Percentiles rank a stretch among this genome's conserved stretches.
Evolutionary conservation across 306 rosid genomes (phyloP).

Genomic region (Abrus pulchellus): DNA sequence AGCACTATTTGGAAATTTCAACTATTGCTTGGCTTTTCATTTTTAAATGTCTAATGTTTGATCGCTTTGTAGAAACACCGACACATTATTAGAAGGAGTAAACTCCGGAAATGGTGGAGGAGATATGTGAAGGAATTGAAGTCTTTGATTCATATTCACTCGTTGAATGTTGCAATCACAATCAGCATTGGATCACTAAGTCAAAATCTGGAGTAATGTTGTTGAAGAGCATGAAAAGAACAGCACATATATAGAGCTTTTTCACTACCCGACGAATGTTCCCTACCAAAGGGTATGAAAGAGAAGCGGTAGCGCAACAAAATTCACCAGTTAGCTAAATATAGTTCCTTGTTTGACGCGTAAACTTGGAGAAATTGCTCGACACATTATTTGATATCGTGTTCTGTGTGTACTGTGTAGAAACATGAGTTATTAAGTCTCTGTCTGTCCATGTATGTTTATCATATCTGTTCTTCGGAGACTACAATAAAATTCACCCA

Average conservation of each 20-base stretch:
- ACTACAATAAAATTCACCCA: neutral
- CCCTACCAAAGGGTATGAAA: constrained; percentile 36
- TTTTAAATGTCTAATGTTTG: neutral
- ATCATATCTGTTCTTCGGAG: neutral
- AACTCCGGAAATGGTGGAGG: constrained; percentile 23
- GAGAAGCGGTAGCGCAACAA: constrained; percentile 21
- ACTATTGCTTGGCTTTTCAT: neutral
- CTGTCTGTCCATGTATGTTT: constrained; percentile 18
- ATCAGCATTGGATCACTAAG: constrained; percentile 13
- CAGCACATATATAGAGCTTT: neutral
- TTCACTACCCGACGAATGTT: constrained; percentile 17
- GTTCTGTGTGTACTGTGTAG: constrained; percentile 18
- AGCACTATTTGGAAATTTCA: neutral
- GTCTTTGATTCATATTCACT: neutral
- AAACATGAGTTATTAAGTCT: constrained; percentile 26
- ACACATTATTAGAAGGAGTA: constrained; percentile 17
- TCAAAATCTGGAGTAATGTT: constrained; percentile 23
- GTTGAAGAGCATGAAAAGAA: constrained; percentile 38
- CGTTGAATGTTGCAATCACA: constrained; percentile 27
- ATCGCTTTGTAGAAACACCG: neutral
- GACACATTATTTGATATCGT: neutral
- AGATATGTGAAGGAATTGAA: neutral
- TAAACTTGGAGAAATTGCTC: neutral
- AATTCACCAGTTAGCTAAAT: constrained; percentile 27
- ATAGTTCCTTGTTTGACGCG: constrained; percentile 10